Evolutionary conservation across 176 grass and related monocot species (phyloP).

Genomic region (Oryza brachyantha): DNA sequence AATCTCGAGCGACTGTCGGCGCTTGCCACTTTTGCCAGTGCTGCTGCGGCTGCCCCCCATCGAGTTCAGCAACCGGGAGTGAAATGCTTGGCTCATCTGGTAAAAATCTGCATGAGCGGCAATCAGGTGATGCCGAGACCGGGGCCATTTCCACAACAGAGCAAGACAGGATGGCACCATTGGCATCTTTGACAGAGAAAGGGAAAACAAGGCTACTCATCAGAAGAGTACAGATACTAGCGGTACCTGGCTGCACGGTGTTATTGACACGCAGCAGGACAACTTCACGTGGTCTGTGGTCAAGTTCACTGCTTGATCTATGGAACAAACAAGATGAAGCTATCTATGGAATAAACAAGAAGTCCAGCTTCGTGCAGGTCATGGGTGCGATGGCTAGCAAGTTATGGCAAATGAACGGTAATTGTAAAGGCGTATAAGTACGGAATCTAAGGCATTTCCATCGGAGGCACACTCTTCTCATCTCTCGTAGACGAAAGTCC

Average conservation of each 20-base stretch:
- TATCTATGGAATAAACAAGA: no score
- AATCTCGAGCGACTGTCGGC: background rate
- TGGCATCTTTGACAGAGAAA: background rate
- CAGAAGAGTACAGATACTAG: background rate
- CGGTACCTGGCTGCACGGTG: background rate
- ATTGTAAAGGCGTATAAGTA: slow-evolving; percentile 28
- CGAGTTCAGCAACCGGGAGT: no score
- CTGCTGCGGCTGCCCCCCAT: no score
- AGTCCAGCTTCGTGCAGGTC: background rate
- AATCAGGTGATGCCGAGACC: background rate
- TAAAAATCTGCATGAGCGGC: background rate
- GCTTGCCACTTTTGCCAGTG: background rate
- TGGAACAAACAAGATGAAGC: slow-evolving; percentile 30
- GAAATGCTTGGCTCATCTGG: background rate
- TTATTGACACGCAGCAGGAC: background rate
- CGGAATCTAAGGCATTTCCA: background rate
- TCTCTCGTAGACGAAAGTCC: background rate
- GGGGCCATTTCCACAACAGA: background rate
- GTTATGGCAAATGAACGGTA: slow-evolving; percentile 18
- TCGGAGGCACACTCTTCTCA: background rate
- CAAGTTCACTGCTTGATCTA: background rate
- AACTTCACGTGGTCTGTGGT: background rate
- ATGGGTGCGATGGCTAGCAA: background rate
- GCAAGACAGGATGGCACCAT: background rate
- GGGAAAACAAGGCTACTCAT: background rate